phyloP scores from a whole-genome alignment of 2,329 filamentous ascomycete genomes.

The Fusarium bulbicola region DNA sequence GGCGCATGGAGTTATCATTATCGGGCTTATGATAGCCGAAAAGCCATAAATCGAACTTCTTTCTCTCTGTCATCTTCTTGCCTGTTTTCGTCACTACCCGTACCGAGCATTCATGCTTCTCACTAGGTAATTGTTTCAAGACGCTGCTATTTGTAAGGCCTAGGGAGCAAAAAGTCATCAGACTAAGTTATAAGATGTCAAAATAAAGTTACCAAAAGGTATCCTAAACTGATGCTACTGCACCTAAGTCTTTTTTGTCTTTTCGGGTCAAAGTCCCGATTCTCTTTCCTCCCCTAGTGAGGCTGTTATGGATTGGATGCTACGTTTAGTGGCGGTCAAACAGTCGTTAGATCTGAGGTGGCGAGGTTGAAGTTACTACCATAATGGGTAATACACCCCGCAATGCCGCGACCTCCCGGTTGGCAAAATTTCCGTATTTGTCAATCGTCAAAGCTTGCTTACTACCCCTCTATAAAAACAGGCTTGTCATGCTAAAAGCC shows the following conservation, averaged over 20 bases:
- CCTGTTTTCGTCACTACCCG: too few species aligned
- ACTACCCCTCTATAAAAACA: neutral
- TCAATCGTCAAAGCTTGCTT: neutral
- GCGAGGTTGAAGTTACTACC: conserved; percentile 8
- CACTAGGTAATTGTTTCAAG: neutral
- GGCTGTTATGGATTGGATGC: neutral
- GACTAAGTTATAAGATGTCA: too few species aligned
- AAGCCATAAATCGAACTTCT: neutral
- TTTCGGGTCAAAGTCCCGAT: rapidly evolving
- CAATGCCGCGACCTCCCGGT: neutral
- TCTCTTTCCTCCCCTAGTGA: neutral
- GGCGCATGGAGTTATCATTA: neutral
- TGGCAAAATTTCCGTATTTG: neutral
- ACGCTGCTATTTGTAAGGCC: neutral
- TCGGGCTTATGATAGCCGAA: neutral
- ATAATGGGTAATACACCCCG: neutral
- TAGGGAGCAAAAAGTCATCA: neutral
- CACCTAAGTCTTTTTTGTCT: neutral
- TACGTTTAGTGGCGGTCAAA: neutral
- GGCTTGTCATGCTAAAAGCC: neutral
- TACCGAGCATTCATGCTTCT: neutral
- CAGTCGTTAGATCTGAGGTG: neutral
- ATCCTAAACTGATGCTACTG: neutral
- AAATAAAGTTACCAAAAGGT: neutral
- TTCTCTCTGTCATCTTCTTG: neutral